Conservation (phyloP, 768 basidiomycete genomes). For the Mycena rosella region DNA sequence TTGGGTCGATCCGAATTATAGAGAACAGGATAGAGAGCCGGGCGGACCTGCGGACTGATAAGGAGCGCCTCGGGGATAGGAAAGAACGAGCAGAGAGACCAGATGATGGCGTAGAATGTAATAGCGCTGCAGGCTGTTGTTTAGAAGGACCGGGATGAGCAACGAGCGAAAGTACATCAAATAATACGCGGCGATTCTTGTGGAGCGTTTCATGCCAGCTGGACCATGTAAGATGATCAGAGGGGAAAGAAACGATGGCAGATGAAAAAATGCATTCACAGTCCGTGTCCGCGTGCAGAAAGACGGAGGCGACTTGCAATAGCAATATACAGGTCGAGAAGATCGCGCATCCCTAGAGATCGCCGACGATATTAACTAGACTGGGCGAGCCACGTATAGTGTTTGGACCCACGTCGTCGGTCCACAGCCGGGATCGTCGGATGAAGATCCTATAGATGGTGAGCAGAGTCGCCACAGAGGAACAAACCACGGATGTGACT, state of each 20-base stretch:
- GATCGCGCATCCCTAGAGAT: constrained; percentile 15
- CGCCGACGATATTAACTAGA: neutral
- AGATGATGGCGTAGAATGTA: constrained; percentile 16
- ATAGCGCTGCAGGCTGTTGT: constrained; percentile 9
- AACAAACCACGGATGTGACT: constrained; percentile 51
- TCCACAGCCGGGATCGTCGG: constrained; percentile 48
- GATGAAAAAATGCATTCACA: constrained; percentile 1
- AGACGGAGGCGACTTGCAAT: constrained; percentile 21
- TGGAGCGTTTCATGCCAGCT: constrained; percentile 18
- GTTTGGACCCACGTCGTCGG: constrained; percentile 51
- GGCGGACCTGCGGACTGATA: constrained; percentile 17
- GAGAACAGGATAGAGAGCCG: constrained; percentile 26
- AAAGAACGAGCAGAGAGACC: neutral
- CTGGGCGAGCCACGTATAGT: neutral
- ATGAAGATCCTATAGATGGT: constrained; percentile 49
- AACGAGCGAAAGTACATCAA: constrained; percentile 13
- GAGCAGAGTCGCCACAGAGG: constrained; percentile 47
- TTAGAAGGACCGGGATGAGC: constrained; percentile 1
- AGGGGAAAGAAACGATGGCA: neutral
- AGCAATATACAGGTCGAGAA: constrained; percentile 9
- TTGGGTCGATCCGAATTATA: constrained; percentile 22
- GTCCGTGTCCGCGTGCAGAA: constrained; percentile 9
- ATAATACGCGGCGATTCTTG: constrained; percentile 23
- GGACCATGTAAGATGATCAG: constrained; percentile 10
- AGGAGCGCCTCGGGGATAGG: neutral